These are phyloP conservation scores for Camptophora hylomeconis DNA, from an alignment of 2,329 filamentous ascomycete species.

Conservation along the genomic window DNA sequence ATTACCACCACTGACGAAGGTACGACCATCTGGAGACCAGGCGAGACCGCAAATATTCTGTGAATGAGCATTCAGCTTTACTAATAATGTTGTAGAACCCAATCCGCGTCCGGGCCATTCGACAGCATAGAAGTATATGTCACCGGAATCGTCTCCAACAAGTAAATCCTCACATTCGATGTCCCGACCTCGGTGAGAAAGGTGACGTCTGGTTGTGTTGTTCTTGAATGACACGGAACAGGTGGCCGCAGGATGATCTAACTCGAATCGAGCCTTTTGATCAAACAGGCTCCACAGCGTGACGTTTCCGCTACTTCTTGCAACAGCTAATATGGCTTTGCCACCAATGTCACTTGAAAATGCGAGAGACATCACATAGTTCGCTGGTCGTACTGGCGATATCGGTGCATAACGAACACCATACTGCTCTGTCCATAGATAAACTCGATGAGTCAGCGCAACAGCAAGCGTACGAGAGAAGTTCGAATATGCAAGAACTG, in stretches of 20 bases:
- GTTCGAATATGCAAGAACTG: constrained; percentile 70
- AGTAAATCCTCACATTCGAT: constrained; percentile 66
- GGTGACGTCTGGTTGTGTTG: constrained; percentile 36
- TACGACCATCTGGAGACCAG: constrained; percentile 64
- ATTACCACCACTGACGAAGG: constrained; percentile 81
- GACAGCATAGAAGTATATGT: constrained; percentile 75
- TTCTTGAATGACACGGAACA: constrained; percentile 76
- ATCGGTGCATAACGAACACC: constrained; percentile 51
- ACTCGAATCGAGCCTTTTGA: constrained; percentile 56
- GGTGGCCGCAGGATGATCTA: constrained; percentile 57
- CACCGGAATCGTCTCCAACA: constrained; percentile 71
- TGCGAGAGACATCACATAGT: constrained; percentile 67
- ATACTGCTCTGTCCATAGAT: constrained; percentile 71
- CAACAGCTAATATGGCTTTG: constrained; percentile 72
- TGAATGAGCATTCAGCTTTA: constrained; percentile 62
- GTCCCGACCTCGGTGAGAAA: constrained; percentile 33
- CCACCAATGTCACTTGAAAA: constrained; percentile 72
- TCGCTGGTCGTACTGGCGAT: constrained; percentile 34
- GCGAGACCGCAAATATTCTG: constrained; percentile 91
- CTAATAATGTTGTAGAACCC: constrained; percentile 64
- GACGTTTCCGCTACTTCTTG: constrained; percentile 63
- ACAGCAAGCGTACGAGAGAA: constrained; percentile 68
- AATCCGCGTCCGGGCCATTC: constrained; percentile 53
- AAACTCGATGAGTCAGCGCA: constrained; percentile 65
- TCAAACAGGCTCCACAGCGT: constrained; percentile 63